Evolutionary conservation across 345 rosid genomes (phyloP).

Genomic region (Barbarea vulgaris): DNA sequence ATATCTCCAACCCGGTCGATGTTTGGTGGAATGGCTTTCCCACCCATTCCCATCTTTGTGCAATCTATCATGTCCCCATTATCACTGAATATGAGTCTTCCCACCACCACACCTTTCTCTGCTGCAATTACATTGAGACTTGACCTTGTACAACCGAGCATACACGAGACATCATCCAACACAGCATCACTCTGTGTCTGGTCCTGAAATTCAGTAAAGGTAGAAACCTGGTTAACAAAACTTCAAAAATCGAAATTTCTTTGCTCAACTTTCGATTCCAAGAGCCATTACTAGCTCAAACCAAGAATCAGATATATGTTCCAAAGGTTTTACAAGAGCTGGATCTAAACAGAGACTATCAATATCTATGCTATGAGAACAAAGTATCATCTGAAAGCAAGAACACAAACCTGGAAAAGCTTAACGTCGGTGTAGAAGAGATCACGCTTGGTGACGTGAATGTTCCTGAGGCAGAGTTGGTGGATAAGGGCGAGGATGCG

Average conservation of each 20-base stretch:
- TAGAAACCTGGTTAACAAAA: slow-evolving; percentile 4
- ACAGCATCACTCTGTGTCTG: slow-evolving; percentile 90
- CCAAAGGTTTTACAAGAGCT: not conserved
- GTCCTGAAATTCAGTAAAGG: slow-evolving; percentile 58
- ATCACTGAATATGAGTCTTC: slow-evolving; percentile 90
- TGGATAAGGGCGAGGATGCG: slow-evolving; percentile 86
- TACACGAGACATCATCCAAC: slow-evolving; percentile 90
- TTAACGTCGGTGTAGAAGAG: slow-evolving; percentile 97
- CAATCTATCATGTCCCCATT: slow-evolving; percentile 98
- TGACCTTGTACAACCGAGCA: slow-evolving; percentile 89
- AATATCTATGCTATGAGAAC: not conserved
- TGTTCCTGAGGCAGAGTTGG: slow-evolving; percentile 79
- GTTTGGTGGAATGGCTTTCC: slow-evolving; percentile 95
- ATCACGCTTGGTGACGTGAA: slow-evolving; percentile 97
- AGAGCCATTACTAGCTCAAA: not conserved
- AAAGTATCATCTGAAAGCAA: slow-evolving; percentile 21
- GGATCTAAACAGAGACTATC: not conserved
- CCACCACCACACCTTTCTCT: slow-evolving; percentile 96
- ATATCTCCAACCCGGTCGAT: slow-evolving; percentile 94
- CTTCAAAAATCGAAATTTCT: not conserved
- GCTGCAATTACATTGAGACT: slow-evolving; percentile 92
- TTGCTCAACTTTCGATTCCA: not conserved
- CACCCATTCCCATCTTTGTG: slow-evolving; percentile 99
- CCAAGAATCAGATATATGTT: not conserved
- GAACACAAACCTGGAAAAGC: slow-evolving; percentile 71